Conservation (phyloP, 352 stramenopile genomes). For the Plasmopara halstedii region DNA sequence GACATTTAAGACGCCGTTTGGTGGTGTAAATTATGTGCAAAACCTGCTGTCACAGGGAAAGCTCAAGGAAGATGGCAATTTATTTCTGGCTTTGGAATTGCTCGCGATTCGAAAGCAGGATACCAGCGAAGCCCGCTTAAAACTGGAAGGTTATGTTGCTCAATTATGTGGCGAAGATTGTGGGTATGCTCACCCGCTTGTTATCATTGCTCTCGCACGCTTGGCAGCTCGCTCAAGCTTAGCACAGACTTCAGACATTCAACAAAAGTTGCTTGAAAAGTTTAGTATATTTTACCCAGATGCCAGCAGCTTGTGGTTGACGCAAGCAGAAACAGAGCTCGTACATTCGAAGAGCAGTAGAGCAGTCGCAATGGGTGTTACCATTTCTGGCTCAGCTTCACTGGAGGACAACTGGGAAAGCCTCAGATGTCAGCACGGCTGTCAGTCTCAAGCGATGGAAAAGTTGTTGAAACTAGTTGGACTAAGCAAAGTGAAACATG, state of each 20-base stretch:
- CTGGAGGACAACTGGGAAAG: slow-evolving; percentile 52
- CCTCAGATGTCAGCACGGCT: slow-evolving; percentile 40
- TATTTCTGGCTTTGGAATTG: slow-evolving; percentile 55
- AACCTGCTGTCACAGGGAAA: slow-evolving; percentile 22
- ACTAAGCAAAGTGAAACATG: slow-evolving; percentile 74
- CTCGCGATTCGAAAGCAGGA: slow-evolving; percentile 39
- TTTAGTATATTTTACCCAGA: slow-evolving; percentile 52
- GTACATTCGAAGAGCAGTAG: background rate
- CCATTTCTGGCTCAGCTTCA: background rate
- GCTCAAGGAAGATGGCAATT: slow-evolving; percentile 27
- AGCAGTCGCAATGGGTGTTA: background rate
- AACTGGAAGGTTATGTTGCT: slow-evolving; percentile 36
- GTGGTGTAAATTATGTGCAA: slow-evolving; percentile 42
- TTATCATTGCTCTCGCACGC: slow-evolving; percentile 47
- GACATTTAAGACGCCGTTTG: slow-evolving; percentile 32
- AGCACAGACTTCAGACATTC: slow-evolving; percentile 7
- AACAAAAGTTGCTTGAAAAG: slow-evolving; percentile 33
- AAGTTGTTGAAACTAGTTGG: slow-evolving; percentile 76
- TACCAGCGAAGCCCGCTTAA: slow-evolving; percentile 13
- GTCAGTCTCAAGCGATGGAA: slow-evolving; percentile 68
- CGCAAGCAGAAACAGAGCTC: slow-evolving; percentile 17
- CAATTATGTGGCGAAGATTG: slow-evolving; percentile 3
- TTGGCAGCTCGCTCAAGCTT: slow-evolving; percentile 19
- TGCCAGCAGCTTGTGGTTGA: slow-evolving; percentile 36
- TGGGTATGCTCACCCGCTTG: slow-evolving; percentile 35